These are phyloP conservation scores for Fusarium sp. DNA, from an alignment of 2,329 filamentous ascomycete genomes.

Conservation along the genomic window DNA sequence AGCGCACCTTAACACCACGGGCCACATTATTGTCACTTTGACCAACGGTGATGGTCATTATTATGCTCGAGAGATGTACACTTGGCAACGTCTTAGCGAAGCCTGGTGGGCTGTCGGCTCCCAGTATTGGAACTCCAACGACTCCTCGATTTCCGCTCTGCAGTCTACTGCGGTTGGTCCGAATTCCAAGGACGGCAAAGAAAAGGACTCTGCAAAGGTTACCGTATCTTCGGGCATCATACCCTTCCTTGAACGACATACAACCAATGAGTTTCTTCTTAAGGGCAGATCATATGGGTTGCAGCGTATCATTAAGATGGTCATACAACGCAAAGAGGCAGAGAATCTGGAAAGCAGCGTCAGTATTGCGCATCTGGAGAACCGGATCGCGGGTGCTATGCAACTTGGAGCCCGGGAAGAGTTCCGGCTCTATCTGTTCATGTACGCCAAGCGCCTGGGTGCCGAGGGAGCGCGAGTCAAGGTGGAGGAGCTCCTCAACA, in stretches of 20 bases:
- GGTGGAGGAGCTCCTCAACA: constrained; percentile 91
- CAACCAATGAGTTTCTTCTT: constrained; percentile 91
- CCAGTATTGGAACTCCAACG: constrained; percentile 99
- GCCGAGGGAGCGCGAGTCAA: constrained; percentile 90
- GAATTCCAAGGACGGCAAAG: constrained; percentile 63
- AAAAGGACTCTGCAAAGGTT: constrained; percentile 63
- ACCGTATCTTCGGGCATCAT: constrained; percentile 92
- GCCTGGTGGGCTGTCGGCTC: constrained; percentile 98
- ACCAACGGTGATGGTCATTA: constrained; percentile 96
- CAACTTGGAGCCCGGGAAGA: constrained; percentile 90
- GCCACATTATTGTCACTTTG: constrained; percentile 89
- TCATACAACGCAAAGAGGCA: constrained; percentile 91
- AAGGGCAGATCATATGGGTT: constrained; percentile 93
- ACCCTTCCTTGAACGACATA: constrained; percentile 93
- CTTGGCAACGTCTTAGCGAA: constrained; percentile 96
- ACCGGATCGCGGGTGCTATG: constrained; percentile 90
- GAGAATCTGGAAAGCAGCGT: constrained; percentile 93
- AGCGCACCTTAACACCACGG: constrained; percentile 90
- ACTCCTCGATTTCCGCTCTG: constrained; percentile 87
- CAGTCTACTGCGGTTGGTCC: constrained; percentile 79
- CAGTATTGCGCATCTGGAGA: constrained; percentile 95
- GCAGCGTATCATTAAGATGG: constrained; percentile 89
- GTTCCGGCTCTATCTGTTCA: constrained; percentile 94
- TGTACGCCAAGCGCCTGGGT: constrained; percentile 97
- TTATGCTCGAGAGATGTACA: constrained; percentile 88